Base-by-base conservation (phyloP, 805 yeast genomes). In the Jamesozyma jinghongensis region DNA sequence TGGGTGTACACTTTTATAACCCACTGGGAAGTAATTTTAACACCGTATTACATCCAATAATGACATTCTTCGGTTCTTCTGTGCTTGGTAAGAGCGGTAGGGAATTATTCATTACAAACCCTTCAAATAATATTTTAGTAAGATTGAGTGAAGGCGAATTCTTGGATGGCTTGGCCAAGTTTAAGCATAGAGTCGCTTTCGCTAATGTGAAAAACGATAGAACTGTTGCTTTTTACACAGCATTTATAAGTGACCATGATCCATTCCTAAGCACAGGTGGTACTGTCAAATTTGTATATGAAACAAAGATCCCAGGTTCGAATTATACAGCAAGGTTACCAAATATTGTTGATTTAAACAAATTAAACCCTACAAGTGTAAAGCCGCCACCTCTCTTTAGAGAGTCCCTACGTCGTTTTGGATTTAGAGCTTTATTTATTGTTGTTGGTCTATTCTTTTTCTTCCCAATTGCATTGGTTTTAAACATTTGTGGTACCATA, bases 151-250 rank as follows among this genome's bases (percentile, higher is more conserved):
- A 56, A 38, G 67, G 67, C 6, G 60, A 52, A 8, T 88, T 70
- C 53, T 62, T 64, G 37, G 59, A 70, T 39, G 94, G 84, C 0
- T 66, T 88, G 37, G 42, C 53, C 10, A 54, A 51, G 43, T 88
- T 88, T 57, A 63, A 76, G 44, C 68, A 71, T 41, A 70, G 81
- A 40, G 65, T 75, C 3, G 57, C 77, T 2, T 66, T 86, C 42
- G 87, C 95, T 8, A 88, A 90, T 61, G 71, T 81, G 19, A 70
- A 78, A 41, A 79, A 84, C 54, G 97, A 88, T 61, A 69, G 96
- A 44, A 76, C 94, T 0, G 97, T 88, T 6, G 81, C 90, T 13
- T 90, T 86, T 59, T 84, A 77, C 63, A 85, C 97, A 0, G 71
- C 94, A 0, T 87, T 69, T 59, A 81, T 90, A 43, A 70, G 90